phyloP scores from a whole-genome alignment of 331 rosid genomes.

The Acacia pycnantha region DNA sequence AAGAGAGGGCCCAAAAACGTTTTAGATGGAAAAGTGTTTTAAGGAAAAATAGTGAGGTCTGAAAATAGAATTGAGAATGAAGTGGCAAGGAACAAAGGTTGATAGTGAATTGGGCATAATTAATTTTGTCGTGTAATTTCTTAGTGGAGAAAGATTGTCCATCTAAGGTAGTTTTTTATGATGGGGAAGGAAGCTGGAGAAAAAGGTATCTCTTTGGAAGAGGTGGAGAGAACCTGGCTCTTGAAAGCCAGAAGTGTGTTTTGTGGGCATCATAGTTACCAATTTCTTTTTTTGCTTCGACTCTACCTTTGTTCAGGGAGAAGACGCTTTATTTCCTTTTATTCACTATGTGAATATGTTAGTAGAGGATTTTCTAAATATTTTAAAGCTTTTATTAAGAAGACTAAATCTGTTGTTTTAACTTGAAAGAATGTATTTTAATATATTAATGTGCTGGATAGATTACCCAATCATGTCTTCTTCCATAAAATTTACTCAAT shows the following conservation, averaged over 20 bases:
- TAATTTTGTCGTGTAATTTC: neutral
- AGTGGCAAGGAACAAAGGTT: neutral
- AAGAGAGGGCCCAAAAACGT: neutral
- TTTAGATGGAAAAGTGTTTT: neutral
- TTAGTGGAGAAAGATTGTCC: neutral
- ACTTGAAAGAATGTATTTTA: neutral
- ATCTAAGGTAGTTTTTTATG: neutral
- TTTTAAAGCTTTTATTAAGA: neutral
- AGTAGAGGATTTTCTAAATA: neutral
- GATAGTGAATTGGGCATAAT: neutral
- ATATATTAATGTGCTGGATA: neutral
- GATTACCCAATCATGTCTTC: conserved; percentile 1
- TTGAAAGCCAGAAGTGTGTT: neutral
- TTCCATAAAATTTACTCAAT: conserved; percentile 9
- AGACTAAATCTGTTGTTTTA: neutral
- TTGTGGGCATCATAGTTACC: neutral
- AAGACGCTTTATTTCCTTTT: neutral
- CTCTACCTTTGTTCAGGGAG: neutral
- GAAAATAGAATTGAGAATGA: neutral
- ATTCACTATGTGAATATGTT: neutral
- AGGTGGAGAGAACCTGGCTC: neutral
- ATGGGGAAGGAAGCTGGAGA: neutral
- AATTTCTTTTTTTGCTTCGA: neutral
- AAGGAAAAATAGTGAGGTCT: neutral
- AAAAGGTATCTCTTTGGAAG: neutral